Evolutionary conservation across 192 early-diverging fungal species (phyloP).

Genomic region (Coemansia sp.): DNA sequence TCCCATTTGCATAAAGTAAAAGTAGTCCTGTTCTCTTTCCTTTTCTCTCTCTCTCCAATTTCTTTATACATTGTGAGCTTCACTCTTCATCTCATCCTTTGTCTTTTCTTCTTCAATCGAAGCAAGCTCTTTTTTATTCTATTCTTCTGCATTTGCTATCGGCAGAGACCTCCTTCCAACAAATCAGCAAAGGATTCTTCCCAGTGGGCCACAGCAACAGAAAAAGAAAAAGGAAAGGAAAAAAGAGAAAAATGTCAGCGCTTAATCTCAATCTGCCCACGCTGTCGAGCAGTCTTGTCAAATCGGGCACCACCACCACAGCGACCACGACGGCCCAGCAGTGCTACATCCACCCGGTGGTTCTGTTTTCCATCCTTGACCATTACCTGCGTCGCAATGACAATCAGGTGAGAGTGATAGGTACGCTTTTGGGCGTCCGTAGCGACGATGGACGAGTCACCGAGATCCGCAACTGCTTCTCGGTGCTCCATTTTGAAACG

Average conservation of each 20-base stretch:
- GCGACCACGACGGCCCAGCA: conserved; percentile 45
- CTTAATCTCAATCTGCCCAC: conserved; percentile 56
- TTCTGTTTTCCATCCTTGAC: conserved; percentile 90
- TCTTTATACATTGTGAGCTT: too few species aligned
- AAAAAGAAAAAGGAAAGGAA: not conserved
- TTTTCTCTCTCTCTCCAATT: too few species aligned
- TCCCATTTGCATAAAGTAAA: too few species aligned
- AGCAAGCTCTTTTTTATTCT: too few species aligned
- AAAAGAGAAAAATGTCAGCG: conserved; percentile 26
- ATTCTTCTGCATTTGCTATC: too few species aligned
- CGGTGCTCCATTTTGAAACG: conserved; percentile 77
- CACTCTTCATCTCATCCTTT: too few species aligned
- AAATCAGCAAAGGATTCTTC: not conserved
- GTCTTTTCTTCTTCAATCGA: too few species aligned
- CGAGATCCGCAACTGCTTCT: conserved; percentile 87
- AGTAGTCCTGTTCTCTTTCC: too few species aligned
- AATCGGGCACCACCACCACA: conserved; percentile 32
- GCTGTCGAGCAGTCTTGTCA: conserved; percentile 32
- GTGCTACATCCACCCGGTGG: conserved; percentile 69
- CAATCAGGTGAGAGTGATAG: conserved; percentile 81
- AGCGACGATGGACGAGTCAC: conserved; percentile 86
- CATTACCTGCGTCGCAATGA: conserved; percentile 87
- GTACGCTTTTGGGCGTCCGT: conserved; percentile 85
- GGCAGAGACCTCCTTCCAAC: too few species aligned
- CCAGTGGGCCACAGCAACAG: too few species aligned